A percentile compares a stretch with the other conserved stretches of the same genome.
These are phyloP conservation scores for Psophocarpus tetragonolobus DNA, from an alignment of 306 rosid species.

Conservation along the genomic window DNA sequence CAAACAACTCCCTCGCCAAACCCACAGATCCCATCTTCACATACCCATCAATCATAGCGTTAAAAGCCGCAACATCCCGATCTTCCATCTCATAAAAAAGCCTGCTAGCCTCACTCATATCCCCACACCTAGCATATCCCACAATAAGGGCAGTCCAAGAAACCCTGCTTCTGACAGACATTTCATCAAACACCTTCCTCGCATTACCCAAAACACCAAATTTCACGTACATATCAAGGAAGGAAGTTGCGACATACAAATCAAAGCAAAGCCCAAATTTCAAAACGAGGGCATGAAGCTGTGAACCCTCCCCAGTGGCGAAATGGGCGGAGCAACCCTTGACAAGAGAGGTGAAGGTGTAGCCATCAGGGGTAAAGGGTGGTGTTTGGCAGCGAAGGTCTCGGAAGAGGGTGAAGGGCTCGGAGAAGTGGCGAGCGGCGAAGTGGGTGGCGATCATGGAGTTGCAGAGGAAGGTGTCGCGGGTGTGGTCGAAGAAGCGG, in stretches of 20 bases:
- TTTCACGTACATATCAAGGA: conserved; percentile 67
- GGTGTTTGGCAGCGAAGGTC: conserved; percentile 37
- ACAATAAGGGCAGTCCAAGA: conserved; percentile 69
- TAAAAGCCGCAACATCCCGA: conserved; percentile 55
- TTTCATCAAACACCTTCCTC: conserved; percentile 61
- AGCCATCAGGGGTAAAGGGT: conserved; percentile 42
- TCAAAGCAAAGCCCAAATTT: conserved; percentile 54
- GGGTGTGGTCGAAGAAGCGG: conserved; percentile 49
- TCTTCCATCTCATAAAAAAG: conserved; percentile 59
- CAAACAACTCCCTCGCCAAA: conserved; percentile 58
- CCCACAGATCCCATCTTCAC: conserved; percentile 54
- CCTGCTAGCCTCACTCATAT: conserved; percentile 57
- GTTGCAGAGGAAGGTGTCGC: conserved; percentile 60
- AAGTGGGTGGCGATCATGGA: conserved; percentile 52
- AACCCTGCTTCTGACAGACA: conserved; percentile 52
- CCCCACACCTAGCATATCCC: conserved; percentile 62
- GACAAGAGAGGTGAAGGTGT: conserved; percentile 47
- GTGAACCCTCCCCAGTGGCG: conserved; percentile 45
- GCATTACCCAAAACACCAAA: conserved; percentile 53
- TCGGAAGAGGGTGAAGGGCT: conserved; percentile 50
- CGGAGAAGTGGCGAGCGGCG: conserved; percentile 35
- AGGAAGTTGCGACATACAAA: conserved; percentile 58
- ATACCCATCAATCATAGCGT: conserved; percentile 70
- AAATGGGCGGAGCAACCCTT: conserved; percentile 51
- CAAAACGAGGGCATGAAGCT: conserved; percentile 49